These are phyloP conservation scores for Scutellospora calospora DNA, from an alignment of 371 early-diverging fungal genomes.

Conservation along the genomic window DNA sequence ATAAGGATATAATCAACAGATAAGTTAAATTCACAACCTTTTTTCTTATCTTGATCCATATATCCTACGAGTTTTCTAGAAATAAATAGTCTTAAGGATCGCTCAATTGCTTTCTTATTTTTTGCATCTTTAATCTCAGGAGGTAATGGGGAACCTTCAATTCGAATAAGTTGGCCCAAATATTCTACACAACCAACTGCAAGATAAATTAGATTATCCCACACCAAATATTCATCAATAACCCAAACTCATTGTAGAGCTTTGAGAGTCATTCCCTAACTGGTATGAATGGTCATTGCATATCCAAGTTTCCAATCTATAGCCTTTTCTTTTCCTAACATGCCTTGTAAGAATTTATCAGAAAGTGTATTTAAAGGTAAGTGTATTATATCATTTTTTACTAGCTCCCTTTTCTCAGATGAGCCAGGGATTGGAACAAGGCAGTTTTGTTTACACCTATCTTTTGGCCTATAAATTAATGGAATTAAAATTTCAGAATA, in stretches of 20 bases:
- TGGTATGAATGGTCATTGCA: conserved; percentile 19
- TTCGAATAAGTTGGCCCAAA: conserved; percentile 25
- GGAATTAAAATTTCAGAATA: conserved; percentile 13
- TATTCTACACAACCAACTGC: conserved; percentile 37
- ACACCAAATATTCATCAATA: too few species aligned
- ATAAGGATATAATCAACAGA: neutral
- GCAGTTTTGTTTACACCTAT: conserved; percentile 29
- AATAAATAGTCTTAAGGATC: neutral
- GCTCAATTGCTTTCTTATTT: too few species aligned
- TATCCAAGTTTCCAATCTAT: conserved; percentile 20
- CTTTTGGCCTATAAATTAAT: conserved; percentile 40
- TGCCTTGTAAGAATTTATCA: conserved; percentile 23
- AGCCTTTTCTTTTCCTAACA: neutral
- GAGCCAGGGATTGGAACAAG: conserved; percentile 25
- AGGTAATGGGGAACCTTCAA: conserved; percentile 18
- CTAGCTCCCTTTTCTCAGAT: conserved; percentile 25
- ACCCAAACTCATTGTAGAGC: conserved; percentile 36
- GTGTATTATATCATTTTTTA: conserved; percentile 38
- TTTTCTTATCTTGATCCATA: conserved; percentile 19
- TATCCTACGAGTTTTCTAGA: conserved; percentile 12
- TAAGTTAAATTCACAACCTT: conserved; percentile 27
- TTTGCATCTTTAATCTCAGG: too few species aligned
- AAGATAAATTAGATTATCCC: neutral
- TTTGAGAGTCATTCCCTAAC: conserved; percentile 36
- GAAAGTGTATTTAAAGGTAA: conserved; percentile 25